Conservation (phyloP, 352 stramenopile species). For the Pythium coloratum region DNA sequence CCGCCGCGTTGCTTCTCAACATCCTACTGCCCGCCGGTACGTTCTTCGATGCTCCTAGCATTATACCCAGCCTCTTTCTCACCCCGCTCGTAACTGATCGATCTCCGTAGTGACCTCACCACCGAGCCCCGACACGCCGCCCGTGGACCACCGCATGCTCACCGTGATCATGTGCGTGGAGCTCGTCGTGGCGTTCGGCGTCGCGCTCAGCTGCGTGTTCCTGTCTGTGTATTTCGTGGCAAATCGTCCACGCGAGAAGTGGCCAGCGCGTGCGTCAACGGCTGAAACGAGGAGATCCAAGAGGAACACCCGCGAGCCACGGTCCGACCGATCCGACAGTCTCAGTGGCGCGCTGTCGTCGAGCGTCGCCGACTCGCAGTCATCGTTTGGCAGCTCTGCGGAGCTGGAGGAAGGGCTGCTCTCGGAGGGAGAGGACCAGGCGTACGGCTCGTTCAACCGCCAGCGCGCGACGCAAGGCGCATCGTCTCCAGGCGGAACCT, state of each 20-base stretch:
- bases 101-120: constrained; percentile 44
- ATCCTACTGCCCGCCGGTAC: constrained; percentile 71
- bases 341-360: constrained; percentile 11
- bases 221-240: constrained; percentile 89
- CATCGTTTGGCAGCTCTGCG: constrained; percentile 24
- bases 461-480: constrained; percentile 2
- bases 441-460: constrained; percentile 66
- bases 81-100: background rate
- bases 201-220: constrained; percentile 79
- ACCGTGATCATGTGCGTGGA: constrained; percentile 88
- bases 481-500: constrained; percentile 33
- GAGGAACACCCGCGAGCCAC: constrained; percentile 12
- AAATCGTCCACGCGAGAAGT: constrained; percentile 64
- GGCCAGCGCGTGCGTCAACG: background rate
- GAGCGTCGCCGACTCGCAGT: constrained; percentile 10
- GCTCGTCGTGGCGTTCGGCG: constrained; percentile 77
- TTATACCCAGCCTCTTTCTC: background rate
- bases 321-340: constrained; percentile 9
- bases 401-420: constrained; percentile 76
- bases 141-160: constrained; percentile 80
- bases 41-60: background rate
- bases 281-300: constrained; percentile 5
- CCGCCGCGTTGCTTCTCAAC: constrained; percentile 66
- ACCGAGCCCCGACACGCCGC: constrained; percentile 71
- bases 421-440: constrained; percentile 60